Conservation (phyloP, 331 rosid species). For the Arachis monticola region DNA sequence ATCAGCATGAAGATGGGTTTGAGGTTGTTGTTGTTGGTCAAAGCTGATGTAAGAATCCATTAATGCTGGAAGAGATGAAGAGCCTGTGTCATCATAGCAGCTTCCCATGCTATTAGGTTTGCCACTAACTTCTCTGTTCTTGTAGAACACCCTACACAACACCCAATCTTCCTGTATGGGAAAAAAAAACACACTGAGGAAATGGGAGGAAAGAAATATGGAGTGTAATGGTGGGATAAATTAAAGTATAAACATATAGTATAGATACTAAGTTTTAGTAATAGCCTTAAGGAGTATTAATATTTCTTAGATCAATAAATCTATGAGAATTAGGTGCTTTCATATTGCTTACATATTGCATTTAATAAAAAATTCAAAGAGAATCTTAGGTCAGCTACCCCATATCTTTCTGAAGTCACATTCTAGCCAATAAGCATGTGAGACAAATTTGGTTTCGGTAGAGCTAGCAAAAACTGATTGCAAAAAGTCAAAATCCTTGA, state of each 20-base stretch:
- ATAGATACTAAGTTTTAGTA: no score
- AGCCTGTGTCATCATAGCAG: constrained; percentile 65
- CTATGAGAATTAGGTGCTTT: constrained; percentile 25
- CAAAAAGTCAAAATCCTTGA: constrained; percentile 43
- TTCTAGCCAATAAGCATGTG: constrained; percentile 45
- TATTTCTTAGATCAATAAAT: no score
- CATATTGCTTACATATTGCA: constrained; percentile 40
- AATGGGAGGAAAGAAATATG: constrained; percentile 4
- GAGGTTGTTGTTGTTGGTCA: constrained; percentile 53
- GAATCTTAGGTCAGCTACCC: constrained; percentile 59
- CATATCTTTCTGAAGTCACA: constrained; percentile 40
- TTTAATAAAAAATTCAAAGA: constrained; percentile 33
- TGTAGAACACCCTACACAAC: constrained; percentile 74
- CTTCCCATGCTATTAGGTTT: constrained; percentile 55
- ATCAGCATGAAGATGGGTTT: neutral
- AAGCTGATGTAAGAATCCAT: constrained; percentile 89
- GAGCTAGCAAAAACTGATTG: constrained; percentile 21
- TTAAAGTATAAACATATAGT: no score
- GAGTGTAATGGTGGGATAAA: neutral
- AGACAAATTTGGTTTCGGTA: constrained; percentile 49
- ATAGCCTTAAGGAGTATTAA: no score
- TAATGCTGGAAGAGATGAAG: constrained; percentile 73
- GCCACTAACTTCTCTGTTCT: constrained; percentile 58
- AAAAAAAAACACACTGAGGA: neutral
- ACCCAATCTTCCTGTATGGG: constrained; percentile 83